Conservation (phyloP, 1,139 yeast species). For the Yamadazyma dendronema region DNA sequence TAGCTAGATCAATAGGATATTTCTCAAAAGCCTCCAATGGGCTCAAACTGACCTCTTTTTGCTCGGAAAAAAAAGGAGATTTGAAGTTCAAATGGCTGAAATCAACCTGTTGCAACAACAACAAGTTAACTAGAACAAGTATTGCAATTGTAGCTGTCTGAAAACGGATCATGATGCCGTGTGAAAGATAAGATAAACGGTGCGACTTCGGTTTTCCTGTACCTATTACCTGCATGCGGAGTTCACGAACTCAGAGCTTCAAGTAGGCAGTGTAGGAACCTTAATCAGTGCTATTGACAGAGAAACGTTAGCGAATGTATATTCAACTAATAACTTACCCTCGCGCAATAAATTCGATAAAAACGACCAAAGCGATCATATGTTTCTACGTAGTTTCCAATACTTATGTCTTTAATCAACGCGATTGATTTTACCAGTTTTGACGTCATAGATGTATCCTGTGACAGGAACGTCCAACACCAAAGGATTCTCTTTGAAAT, state of each 20-base stretch:
- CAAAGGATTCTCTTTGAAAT: conserved; percentile 23
- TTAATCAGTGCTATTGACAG: no score
- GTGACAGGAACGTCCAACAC: conserved; percentile 32
- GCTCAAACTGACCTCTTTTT: background rate
- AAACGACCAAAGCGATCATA: no score
- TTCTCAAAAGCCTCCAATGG: background rate
- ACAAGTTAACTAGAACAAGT: conserved; percentile 19
- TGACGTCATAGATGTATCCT: conserved; percentile 40
- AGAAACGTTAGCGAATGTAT: no score
- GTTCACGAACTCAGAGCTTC: no score
- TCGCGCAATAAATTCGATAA: no score
- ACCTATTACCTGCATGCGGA: no score
- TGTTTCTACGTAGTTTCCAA: no score
- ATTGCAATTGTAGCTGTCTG: conserved; percentile 32
- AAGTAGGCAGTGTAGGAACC: no score
- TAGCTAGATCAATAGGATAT: conserved; percentile 35
- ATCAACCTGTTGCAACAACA: background rate
- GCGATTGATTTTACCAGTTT: conserved; percentile 28
- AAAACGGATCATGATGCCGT: background rate
- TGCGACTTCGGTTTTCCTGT: no score
- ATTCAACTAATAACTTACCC: no score
- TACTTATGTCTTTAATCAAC: conserved; percentile 16
- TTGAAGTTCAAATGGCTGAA: background rate
- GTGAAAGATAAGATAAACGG: background rate
- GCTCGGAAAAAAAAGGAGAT: background rate